Evolutionary conservation across 768 basidiomycete genomes (phyloP), one percentile per base, ranked within the genome.

Genomic region (Termitomyces sp.): DNA sequence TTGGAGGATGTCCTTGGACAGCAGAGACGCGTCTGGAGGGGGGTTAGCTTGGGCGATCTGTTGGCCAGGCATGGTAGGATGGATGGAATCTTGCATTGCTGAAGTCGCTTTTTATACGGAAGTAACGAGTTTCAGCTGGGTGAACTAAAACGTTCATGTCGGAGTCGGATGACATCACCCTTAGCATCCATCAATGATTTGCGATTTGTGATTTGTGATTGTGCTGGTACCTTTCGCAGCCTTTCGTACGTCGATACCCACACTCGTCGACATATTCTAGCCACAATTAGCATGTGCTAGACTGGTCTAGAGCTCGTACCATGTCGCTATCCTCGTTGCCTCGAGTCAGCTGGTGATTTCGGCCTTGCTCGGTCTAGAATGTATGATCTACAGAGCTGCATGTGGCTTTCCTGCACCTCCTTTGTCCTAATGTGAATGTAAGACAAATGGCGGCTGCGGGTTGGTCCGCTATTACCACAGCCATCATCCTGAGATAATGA

Each of bases 11-110:
- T 79, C 71, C 39, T 87, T 82, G 0, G 88, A 82, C 44, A 93
- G 79, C 31, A 75, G 79, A 36, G 90, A 91, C 1, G 84, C 74
- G 57, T 89, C 89, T 5, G 90, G 76, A 53, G 86, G 83, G 3
- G 90, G 88, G 62, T 89, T 88, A 44, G 87, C 77, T 65, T 81
- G 75, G n/a, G 72, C 71, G 46, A 87, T 73, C 42, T 72, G 68
- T 64, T 87, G 85, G 31, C 69, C 84, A 68, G 86, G 84, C 87
- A 88, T 56, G 39, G 53, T n/a, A 5, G 34, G 9, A 0, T 48
- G 20, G 37, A 34, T 58, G 48, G 42, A 24, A 20, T 24, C 34
- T 24, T 22, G 18, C 31, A 56, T 56, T 1, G 33, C 3, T 41
- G 12, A 1, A 27, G 6, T 18, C 1, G 9, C 18, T 30, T 41